Evolutionary conservation across 116 monocot species (phyloP).

Genomic region (Trichopus zeylanicus): DNA sequence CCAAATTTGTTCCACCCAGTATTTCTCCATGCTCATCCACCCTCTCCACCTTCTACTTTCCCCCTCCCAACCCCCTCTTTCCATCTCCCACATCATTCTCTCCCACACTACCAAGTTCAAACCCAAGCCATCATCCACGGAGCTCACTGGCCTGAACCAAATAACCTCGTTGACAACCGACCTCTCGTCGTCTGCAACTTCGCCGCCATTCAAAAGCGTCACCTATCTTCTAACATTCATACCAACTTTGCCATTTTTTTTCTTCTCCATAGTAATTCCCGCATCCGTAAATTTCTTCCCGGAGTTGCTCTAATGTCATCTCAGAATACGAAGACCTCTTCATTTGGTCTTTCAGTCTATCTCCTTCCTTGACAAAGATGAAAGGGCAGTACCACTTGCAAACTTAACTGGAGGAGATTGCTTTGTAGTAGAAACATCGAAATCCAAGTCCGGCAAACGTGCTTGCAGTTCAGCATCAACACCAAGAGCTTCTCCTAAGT

Average conservation of each 20-base stretch:
- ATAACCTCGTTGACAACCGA: slow-evolving; percentile 7
- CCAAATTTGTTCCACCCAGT: slow-evolving; percentile 22
- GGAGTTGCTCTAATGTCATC: slow-evolving; percentile 34
- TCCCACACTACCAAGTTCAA: slow-evolving; percentile 39
- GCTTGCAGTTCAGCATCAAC: no score
- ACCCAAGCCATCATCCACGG: slow-evolving; percentile 11
- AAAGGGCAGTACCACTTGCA: no score
- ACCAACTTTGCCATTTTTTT: slow-evolving; percentile 9
- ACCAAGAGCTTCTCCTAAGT: no score
- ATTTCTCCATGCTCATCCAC: slow-evolving; percentile 2
- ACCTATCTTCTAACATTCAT: slow-evolving; percentile 6
- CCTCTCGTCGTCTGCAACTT: slow-evolving; percentile 1
- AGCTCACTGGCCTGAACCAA: slow-evolving; percentile 27
- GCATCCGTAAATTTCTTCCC: slow-evolving; percentile 27
- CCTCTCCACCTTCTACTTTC: slow-evolving; percentile 13
- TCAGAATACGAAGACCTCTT: slow-evolving; percentile 23
- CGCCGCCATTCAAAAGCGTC: slow-evolving; percentile 17
- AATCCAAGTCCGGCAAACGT: no score
- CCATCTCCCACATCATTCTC: slow-evolving; percentile 51
- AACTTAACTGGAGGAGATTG: no score
- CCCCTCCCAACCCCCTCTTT: slow-evolving; percentile 24
- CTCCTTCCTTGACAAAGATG: no score
- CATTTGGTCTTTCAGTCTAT: slow-evolving; percentile 16
- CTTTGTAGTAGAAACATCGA: no score
- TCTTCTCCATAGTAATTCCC: background rate